A percentile compares a stretch with the other conserved stretches of the same genome.
These are phyloP conservation scores for Wickerhamomyces subpelliculosus DNA, from an alignment of 805 yeast genomes.

Conservation along the genomic window DNA sequence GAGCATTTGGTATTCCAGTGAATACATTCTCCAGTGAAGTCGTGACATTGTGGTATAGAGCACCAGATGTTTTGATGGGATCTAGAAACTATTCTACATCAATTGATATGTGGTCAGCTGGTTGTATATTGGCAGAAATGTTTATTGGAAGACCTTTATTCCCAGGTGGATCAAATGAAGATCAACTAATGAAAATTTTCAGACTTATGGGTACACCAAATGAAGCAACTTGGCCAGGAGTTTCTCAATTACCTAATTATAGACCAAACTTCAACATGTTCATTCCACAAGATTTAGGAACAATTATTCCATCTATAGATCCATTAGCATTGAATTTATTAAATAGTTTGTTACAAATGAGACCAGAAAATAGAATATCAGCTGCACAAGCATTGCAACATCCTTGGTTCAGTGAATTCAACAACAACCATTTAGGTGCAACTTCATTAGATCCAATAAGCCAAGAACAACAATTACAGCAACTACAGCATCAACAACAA, in stretches of 20 bases:
- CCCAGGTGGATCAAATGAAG: conserved; percentile 95
- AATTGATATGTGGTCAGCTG: conserved; percentile 98
- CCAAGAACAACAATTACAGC: background rate
- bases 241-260: conserved; percentile 82
- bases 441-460: background rate
- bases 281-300: conserved; percentile 81
- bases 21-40: conserved; percentile 97
- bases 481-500: background rate
- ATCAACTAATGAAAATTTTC: conserved; percentile 87
- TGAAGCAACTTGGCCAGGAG: conserved; percentile 97
- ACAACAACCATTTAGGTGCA: conserved; percentile 18
- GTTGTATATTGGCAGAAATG: conserved; percentile 98
- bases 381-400: conserved; percentile 90
- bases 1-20: conserved; percentile 97
- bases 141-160: conserved; percentile 95
- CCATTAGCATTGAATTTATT: conserved; percentile 77
- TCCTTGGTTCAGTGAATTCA: conserved; percentile 84
- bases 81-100: conserved; percentile 94
- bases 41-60: conserved; percentile 96
- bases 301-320: conserved; percentile 73
- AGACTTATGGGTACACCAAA: conserved; percentile 95
- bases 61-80: conserved; percentile 94
- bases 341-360: conserved; percentile 73
- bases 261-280: conserved; percentile 77
- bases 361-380: conserved; percentile 89